A percentile compares a stretch with the other conserved stretches of the same genome.
Conservation (phyloP, 2,329 filamentous ascomycete species). For the Monosporascus ibericus region DNA sequence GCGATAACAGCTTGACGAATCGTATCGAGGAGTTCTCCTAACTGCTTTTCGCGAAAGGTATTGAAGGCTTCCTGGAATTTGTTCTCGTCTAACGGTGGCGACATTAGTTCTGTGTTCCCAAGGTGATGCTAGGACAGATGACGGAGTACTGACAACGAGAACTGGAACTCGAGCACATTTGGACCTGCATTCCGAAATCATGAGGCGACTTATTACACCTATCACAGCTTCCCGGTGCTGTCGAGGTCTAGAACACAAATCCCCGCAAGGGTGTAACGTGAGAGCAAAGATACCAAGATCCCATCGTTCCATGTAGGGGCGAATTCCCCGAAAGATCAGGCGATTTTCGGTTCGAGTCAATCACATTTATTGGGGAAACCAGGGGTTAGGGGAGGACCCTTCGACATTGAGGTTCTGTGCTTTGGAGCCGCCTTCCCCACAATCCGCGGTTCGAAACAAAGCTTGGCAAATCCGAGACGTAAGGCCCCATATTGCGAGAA, state of each 20-base stretch:
- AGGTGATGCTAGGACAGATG: background rate
- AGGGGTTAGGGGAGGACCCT: conserved; percentile 15
- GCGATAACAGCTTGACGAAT: background rate
- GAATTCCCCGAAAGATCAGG: conserved; percentile 17
- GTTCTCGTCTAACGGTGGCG: conserved; percentile 2
- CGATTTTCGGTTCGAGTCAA: conserved; percentile 9
- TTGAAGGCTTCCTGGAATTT: conserved; percentile 7
- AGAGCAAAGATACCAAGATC: conserved; percentile 2
- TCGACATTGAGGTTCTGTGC: conserved; percentile 23
- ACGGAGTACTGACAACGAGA: conserved; percentile 1
- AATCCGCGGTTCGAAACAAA: conserved; percentile 1
- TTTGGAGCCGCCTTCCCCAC: conserved; percentile 17
- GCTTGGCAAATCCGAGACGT: conserved; percentile 4
- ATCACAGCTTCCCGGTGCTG: background rate
- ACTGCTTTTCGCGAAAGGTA: conserved; percentile 15
- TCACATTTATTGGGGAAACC: conserved; percentile 19
- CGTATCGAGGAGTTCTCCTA: conserved; percentile 13
- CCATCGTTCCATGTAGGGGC: conserved; percentile 4
- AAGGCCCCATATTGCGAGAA: conserved; percentile 3
- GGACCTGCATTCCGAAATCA: background rate
- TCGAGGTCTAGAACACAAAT: conserved; percentile 9
- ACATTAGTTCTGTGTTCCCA: conserved; percentile 11
- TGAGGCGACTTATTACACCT: background rate
- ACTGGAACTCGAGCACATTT: background rate
- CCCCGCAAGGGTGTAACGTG: conserved; percentile 4